These are phyloP conservation scores for Geosmithia flava DNA, from an alignment of 2,329 filamentous ascomycete species.

Conservation along the genomic window DNA sequence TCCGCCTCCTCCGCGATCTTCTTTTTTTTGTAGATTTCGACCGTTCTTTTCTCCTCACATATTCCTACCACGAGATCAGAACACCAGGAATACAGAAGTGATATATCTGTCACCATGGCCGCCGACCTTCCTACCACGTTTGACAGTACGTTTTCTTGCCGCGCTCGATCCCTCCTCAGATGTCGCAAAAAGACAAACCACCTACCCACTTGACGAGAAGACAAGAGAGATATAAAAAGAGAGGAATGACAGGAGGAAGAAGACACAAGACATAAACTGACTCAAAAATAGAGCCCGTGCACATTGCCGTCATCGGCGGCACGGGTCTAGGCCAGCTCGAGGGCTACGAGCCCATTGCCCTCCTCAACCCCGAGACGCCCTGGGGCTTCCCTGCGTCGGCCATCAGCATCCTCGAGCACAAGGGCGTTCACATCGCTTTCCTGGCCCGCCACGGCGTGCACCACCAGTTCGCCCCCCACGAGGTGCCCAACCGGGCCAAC, in stretches of 20 bases:
- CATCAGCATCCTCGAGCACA: constrained; percentile 82
- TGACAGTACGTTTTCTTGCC: constrained; percentile 44
- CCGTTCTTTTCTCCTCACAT: too few species aligned
- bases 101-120: too few species aligned
- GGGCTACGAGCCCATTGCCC: constrained; percentile 74
- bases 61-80: too few species aligned
- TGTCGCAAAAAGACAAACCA: too few species aligned
- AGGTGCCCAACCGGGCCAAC: constrained; percentile 90
- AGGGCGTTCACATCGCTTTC: constrained; percentile 75
- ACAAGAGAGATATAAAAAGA: too few species aligned
- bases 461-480: constrained; percentile 86
- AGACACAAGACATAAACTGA: background rate
- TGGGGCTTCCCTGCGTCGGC: constrained; percentile 71
- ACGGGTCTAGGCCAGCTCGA: constrained; percentile 84
- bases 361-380: constrained; percentile 65
- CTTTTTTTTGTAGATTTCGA: too few species aligned
- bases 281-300: constrained; percentile 44
- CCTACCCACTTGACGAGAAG: too few species aligned
- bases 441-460: constrained; percentile 81
- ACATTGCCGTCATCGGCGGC: constrained; percentile 84
- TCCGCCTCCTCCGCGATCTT: too few species aligned
- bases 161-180: too few species aligned
- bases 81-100: too few species aligned
- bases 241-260: background rate
- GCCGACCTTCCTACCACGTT: constrained; percentile 43